These are phyloP conservation scores for Trichoderma harzianum DNA, from an alignment of 2,329 filamentous ascomycete species.

Conservation along the genomic window DNA sequence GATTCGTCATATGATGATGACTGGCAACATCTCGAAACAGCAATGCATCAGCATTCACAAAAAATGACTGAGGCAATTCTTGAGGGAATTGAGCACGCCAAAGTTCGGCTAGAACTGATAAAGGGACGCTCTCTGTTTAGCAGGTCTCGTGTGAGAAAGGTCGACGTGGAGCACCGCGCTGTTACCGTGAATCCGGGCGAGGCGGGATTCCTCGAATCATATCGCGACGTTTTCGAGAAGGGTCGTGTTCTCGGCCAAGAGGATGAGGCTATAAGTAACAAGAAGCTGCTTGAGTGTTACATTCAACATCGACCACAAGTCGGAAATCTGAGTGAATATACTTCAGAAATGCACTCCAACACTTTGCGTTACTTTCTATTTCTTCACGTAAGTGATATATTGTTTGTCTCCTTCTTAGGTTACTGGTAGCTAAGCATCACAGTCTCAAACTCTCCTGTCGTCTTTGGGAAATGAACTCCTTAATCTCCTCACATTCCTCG, in stretches of 20 bases:
- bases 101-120: not conserved
- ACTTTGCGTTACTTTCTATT: not conserved
- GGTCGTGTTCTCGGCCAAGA: not conserved
- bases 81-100: not conserved
- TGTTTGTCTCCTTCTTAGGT: not conserved
- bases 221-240: not conserved
- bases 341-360: not conserved
- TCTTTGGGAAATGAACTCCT: not conserved
- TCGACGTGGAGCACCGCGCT: not conserved
- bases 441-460: not conserved
- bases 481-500: not conserved
- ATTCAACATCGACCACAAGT: not conserved
- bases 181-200: not conserved
- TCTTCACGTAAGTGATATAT: not conserved
- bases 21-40: not conserved
- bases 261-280: not conserved
- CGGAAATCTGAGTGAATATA: not conserved
- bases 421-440: not conserved
- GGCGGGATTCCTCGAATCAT: not conserved
- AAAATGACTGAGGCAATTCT: not conserved
- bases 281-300: not conserved
- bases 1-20: not conserved
- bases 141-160: not conserved
- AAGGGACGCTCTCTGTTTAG: not conserved
- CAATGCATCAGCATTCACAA: not conserved